phyloP scores from a whole-genome alignment of 441 rosid genomes.

The Gossypium gossypioides region DNA sequence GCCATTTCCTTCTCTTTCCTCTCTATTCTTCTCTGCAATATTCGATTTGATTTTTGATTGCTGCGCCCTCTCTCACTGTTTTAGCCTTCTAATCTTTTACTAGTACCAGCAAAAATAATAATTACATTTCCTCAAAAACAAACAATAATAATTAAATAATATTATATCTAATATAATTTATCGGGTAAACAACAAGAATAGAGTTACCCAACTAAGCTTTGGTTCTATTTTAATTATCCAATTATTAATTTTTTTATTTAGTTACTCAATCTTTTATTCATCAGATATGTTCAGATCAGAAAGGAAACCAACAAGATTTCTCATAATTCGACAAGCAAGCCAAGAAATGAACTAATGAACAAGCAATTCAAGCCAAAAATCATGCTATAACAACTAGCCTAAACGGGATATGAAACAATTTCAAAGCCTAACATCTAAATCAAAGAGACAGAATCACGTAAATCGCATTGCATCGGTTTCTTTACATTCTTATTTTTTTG shows the following conservation, averaged over 20 bases:
- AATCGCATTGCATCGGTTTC: neutral
- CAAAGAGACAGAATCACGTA: neutral
- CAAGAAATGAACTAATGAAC: neutral
- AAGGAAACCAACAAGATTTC: neutral
- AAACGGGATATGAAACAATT: too few species aligned
- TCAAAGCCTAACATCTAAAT: neutral
- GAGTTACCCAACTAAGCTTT: too few species aligned
- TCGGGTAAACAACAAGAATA: too few species aligned
- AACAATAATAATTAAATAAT: too few species aligned
- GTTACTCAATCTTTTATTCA: neutral
- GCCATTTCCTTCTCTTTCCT: constrained; percentile 8
- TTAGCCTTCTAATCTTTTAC: neutral
- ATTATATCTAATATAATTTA: too few species aligned
- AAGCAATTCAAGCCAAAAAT: too few species aligned
- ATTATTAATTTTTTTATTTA: too few species aligned
- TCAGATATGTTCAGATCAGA: neutral
- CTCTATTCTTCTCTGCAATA: neutral
- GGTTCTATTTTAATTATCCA: too few species aligned
- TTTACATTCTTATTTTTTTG: neutral
- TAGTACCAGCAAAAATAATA: neutral
- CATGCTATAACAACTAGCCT: too few species aligned
- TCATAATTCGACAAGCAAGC: neutral
- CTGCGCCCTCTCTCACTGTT: neutral
- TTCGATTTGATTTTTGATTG: neutral
- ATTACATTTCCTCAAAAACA: too few species aligned